Conservation (phyloP, 139 green algal species). For the Mychonastes homosphaera region DNA sequence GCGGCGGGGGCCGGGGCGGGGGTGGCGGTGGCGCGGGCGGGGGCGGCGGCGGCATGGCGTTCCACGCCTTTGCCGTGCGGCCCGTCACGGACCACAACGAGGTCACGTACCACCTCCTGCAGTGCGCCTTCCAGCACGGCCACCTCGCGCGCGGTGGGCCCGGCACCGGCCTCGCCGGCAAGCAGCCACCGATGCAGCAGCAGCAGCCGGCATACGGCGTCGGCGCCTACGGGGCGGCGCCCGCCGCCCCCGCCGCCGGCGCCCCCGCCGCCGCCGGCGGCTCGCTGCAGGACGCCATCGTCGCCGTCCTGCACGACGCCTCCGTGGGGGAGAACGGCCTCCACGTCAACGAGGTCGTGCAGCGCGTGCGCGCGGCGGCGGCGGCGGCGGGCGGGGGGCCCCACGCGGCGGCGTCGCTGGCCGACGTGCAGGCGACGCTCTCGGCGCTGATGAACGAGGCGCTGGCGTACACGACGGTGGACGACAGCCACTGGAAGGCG, state of each 20-base stretch:
- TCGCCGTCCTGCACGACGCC: constrained; percentile 4
- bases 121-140: constrained; percentile 62
- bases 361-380: not conserved
- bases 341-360: constrained; percentile 8
- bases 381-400: not conserved
- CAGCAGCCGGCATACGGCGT: not conserved
- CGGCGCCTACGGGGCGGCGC: not conserved
- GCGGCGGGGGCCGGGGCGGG: constrained; percentile 41
- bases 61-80: not conserved
- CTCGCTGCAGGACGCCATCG: constrained; percentile 6
- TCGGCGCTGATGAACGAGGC: constrained; percentile 51
- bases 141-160: constrained; percentile 33
- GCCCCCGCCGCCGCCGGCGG: not conserved
- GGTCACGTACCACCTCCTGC: constrained; percentile 67
- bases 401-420: not conserved
- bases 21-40: constrained; percentile 48
- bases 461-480: constrained; percentile 63
- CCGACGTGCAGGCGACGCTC: constrained; percentile 31
- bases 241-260: constrained; percentile 1
- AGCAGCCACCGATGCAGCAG: not conserved
- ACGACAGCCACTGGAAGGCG: constrained; percentile 63
- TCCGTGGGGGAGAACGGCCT: constrained; percentile 7
- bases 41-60: constrained; percentile 49
- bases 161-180: constrained; percentile 4
- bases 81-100: constrained; percentile 22